phyloP scores from a whole-genome alignment of 345 rosid species.

The Citrus unshiu region DNA sequence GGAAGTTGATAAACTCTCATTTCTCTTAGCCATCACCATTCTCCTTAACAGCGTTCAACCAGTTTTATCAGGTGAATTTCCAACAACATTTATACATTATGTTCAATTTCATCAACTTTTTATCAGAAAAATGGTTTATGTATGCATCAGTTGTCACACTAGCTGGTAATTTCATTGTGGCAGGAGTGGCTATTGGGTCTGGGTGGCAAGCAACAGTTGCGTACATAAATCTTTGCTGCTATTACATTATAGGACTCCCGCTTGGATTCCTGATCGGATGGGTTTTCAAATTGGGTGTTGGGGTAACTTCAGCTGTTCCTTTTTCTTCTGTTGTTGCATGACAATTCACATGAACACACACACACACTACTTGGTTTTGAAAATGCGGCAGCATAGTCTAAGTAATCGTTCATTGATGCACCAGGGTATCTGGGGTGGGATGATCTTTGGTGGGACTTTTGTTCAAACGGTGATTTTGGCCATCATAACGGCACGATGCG shows the following conservation, averaged over 20 bases:
- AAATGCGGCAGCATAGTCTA: no score
- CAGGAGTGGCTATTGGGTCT: conserved; percentile 85
- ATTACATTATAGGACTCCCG: conserved; percentile 66
- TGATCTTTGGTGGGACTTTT: conserved; percentile 65
- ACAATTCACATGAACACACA: no score
- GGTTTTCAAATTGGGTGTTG: conserved; percentile 55
- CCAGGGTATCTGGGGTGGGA: conserved; percentile 82
- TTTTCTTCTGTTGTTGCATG: not conserved
- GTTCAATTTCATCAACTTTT: not conserved
- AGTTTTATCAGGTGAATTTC: conserved; percentile 37
- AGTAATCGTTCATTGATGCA: not conserved
- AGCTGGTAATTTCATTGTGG: not conserved
- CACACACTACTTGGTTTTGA: no score
- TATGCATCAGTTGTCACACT: not conserved
- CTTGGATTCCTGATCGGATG: conserved; percentile 68
- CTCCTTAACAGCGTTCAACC: conserved; percentile 50
- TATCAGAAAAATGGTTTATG: no score
- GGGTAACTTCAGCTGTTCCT: conserved; percentile 26
- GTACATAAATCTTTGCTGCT: conserved; percentile 65
- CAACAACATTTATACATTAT: not conserved
- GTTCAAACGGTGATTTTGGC: conserved; percentile 54
- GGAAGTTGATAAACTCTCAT: conserved; percentile 29
- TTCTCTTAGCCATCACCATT: conserved; percentile 36
- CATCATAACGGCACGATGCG: conserved; percentile 35
- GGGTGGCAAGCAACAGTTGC: conserved; percentile 84